A percentile compares a stretch with the other conserved stretches of the same genome.
These are phyloP conservation scores for Phytophthora hybrid DNA, from an alignment of 352 stramenopile species.

Conservation along the genomic window DNA sequence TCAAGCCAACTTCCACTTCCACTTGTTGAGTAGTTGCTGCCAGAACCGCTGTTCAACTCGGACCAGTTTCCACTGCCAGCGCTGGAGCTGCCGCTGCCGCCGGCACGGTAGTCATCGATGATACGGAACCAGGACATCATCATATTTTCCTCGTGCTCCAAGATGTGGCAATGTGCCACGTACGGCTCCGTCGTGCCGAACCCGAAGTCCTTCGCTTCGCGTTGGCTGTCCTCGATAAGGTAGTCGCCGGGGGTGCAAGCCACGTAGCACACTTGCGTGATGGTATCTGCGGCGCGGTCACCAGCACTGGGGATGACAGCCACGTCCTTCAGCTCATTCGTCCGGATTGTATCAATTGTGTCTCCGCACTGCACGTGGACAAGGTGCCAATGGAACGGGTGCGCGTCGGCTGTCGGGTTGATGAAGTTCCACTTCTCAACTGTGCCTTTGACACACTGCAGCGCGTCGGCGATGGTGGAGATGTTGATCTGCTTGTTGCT, in stretches of 20 bases:
- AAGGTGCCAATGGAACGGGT: constrained; percentile 86
- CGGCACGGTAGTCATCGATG: constrained; percentile 25
- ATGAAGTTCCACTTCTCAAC: constrained; percentile 87
- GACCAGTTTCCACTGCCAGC: not conserved
- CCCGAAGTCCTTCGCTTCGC: constrained; percentile 60
- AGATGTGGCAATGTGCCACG: constrained; percentile 77
- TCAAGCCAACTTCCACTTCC: not conserved
- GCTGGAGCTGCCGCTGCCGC: not conserved
- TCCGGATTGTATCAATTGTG: constrained; percentile 65
- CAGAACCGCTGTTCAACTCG: not conserved
- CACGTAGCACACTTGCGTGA: constrained; percentile 79
- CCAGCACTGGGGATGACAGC: constrained; percentile 73
- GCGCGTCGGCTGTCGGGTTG: constrained; percentile 79
- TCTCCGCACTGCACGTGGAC: constrained; percentile 80
- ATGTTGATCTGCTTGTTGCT: constrained; percentile 58
- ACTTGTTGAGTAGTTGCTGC: not conserved
- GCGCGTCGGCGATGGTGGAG: constrained; percentile 45
- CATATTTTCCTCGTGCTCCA: constrained; percentile 79
- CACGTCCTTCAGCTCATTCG: constrained; percentile 80
- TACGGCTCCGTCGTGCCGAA: constrained; percentile 77
- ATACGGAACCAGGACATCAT: constrained; percentile 81
- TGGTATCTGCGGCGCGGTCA: constrained; percentile 37
- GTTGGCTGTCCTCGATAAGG: constrained; percentile 52
- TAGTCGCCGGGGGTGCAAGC: constrained; percentile 76
- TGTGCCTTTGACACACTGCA: constrained; percentile 74